Evolutionary conservation across 2,329 filamentous ascomycete species (phyloP), one percentile per base, ranked within the genome.

Genomic region (Aspergillus oerlinghausenensis): DNA sequence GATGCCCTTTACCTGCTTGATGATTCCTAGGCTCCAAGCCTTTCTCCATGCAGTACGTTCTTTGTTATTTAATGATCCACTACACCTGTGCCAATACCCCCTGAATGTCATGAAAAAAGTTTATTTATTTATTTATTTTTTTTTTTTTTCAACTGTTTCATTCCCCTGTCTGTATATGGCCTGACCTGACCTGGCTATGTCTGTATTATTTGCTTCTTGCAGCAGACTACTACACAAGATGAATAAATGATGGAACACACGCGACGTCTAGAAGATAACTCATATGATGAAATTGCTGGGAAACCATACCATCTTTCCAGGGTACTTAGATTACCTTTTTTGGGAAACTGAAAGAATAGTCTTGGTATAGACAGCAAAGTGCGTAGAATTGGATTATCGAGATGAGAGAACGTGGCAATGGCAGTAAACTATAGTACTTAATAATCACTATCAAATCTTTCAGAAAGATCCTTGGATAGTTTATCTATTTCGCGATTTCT

Each of bases 21-120:
- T 35, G 40, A 53, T 43, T 25, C 3, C 29, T 26, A 32, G 26
- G 29, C 40, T 28, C 32, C 29, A 47, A 14, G n/a, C 4, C 19
- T 45, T 25, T 45, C 21, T 63, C 52, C 58, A 45, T 26, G 43
- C 55, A 62, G 61, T 61, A 63, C 58, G 60, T 58, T 52, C 42
- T 58, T 43, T 61, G 50, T 49, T 55, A 55, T 58, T 51, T 32
- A 54, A 28, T 52, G 54, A 45, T 49, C 45, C n/a, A 14, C 49
- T 48, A 54, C 52, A 54, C 52, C 29, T 47, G 54, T 67, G 66
- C 64, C 59, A 68, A 69, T 68, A 68, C 66, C 65, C 66, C 63
- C 45, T 52, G 54, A 35, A 59, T 60, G 49, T 23, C 55, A 57
- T 59, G 63, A 65, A 47, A 62, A 60, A 60, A 61, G 56, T 59